These are phyloP conservation scores for Tylopilus vinaceipallidus DNA, from an alignment of 768 basidiomycete species.

Conservation along the genomic window DNA sequence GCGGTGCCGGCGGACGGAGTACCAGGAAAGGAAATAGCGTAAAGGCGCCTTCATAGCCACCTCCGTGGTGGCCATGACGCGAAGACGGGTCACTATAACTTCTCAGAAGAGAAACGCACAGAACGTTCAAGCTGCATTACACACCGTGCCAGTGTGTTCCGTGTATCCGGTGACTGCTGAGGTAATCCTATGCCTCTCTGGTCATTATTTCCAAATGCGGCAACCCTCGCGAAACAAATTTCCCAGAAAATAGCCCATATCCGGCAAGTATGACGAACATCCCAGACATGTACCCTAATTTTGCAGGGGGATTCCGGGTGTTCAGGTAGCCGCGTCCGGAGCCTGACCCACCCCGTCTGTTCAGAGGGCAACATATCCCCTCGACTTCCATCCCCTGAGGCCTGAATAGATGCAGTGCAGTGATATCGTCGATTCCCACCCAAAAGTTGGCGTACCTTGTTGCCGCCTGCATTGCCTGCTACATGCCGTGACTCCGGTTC, in stretches of 20 bases:
- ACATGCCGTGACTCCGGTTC: background rate
- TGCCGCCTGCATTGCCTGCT: conserved; percentile 19
- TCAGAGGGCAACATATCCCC: conserved; percentile 2
- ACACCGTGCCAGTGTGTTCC: conserved; percentile 9
- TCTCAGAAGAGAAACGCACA: conserved; percentile 9
- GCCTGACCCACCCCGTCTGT: conserved; percentile 1
- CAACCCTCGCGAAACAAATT: background rate
- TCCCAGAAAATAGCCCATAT: background rate
- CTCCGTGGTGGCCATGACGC: conserved; percentile 26
- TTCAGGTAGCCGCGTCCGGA: conserved; percentile 22
- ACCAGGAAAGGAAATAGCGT: conserved; percentile 25
- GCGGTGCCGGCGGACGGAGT: conserved; percentile 31
- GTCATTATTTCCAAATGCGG: conserved; percentile 6
- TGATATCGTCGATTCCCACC: conserved; percentile 16
- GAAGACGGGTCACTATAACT: conserved; percentile 8
- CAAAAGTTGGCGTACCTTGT: conserved; percentile 20
- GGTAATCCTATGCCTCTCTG: conserved; percentile 26
- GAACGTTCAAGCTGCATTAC: conserved; percentile 6
- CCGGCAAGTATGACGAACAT: background rate
- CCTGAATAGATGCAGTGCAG: conserved; percentile 19
- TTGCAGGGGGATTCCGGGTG: conserved; percentile 12
- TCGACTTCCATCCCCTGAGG: conserved; percentile 6
- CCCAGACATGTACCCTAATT: background rate
- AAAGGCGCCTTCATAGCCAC: conserved; percentile 33
- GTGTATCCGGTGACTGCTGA: conserved; percentile 21